A percentile compares a stretch with the other conserved stretches of the same genome.
Evolutionary conservation across 352 stramenopile genomes (phyloP).

Genomic region (Phytopythium helicoides): DNA sequence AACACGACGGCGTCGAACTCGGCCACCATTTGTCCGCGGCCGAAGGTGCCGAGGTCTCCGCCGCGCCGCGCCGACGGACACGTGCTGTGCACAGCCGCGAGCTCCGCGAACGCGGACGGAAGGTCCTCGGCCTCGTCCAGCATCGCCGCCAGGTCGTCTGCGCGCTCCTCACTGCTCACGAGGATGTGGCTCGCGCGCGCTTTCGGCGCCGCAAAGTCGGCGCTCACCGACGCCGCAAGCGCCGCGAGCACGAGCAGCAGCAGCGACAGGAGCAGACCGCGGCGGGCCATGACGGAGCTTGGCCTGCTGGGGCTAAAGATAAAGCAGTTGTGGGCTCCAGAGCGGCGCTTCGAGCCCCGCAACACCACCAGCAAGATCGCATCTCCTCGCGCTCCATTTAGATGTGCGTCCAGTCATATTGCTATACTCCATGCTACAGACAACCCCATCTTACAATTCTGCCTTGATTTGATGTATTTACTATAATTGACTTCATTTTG

Average conservation of each 20-base stretch:
- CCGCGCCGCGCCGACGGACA: constrained; percentile 64
- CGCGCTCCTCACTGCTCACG: constrained; percentile 54
- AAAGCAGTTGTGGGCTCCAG: no score
- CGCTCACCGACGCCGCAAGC: constrained; percentile 23
- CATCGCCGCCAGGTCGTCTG: constrained; percentile 48
- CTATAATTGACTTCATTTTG: no score
- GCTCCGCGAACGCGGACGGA: constrained; percentile 40
- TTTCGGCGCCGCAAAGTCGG: constrained; percentile 20
- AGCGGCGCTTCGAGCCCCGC: no score
- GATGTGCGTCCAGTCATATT: no score
- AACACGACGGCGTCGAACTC: constrained; percentile 84
- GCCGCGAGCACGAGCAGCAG: constrained; percentile 14
- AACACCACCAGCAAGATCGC: no score
- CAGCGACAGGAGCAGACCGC: background rate
- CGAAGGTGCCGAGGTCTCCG: constrained; percentile 65
- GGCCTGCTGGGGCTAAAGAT: no score
- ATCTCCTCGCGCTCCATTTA: no score
- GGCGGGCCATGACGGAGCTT: background rate
- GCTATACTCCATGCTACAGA: no score
- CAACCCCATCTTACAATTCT: no score
- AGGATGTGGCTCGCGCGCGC: constrained; percentile 80
- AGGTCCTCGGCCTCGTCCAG: constrained; percentile 48
- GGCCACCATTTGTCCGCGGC: constrained; percentile 66
- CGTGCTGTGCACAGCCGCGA: constrained; percentile 64
- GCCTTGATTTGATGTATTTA: no score